Percentiles rank a stretch among this genome's conserved stretches.
phyloP scores from a whole-genome alignment of 106 monocot species.

The Dioscorea alata region DNA sequence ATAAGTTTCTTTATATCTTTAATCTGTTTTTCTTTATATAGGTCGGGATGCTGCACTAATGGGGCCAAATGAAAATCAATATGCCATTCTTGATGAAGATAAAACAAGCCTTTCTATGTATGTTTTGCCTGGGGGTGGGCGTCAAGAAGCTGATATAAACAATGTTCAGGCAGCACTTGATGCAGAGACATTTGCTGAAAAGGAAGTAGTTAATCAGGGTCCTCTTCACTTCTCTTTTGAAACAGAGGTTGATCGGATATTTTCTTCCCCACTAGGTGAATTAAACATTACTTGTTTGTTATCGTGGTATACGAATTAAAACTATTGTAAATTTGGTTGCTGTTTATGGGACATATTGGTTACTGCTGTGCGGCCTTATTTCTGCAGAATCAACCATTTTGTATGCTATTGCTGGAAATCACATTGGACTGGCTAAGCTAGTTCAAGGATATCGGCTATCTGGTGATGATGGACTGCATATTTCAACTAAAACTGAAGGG shows the following conservation, averaged over 20 bases:
- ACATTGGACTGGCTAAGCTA: conserved; percentile 71
- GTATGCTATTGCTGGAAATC: conserved; percentile 81
- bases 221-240: conserved; percentile 81
- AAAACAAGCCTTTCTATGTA: conserved; percentile 62
- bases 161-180: conserved; percentile 60
- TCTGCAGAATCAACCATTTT: conserved; percentile 81
- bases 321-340: too few species aligned
- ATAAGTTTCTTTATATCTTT: conserved; percentile 1
- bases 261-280: conserved; percentile 86
- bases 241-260: conserved; percentile 73
- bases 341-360: background rate
- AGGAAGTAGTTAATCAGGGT: conserved; percentile 34
- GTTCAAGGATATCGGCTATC: conserved; percentile 69
- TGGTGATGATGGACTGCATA: conserved; percentile 55
- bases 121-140: conserved; percentile 29
- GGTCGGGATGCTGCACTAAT: conserved; percentile 89
- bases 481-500: conserved; percentile 82
- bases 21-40: conserved; percentile 19
- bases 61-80: conserved; percentile 78
- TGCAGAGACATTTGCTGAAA: conserved; percentile 61
- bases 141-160: conserved; percentile 43
- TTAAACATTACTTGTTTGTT: background rate
- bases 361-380: conserved; percentile 4
- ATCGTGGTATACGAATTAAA: too few species aligned
- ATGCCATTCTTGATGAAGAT: conserved; percentile 94